phyloP scores from a whole-genome alignment of 73 alveolate genomes.

The Uronychia setigera region DNA sequence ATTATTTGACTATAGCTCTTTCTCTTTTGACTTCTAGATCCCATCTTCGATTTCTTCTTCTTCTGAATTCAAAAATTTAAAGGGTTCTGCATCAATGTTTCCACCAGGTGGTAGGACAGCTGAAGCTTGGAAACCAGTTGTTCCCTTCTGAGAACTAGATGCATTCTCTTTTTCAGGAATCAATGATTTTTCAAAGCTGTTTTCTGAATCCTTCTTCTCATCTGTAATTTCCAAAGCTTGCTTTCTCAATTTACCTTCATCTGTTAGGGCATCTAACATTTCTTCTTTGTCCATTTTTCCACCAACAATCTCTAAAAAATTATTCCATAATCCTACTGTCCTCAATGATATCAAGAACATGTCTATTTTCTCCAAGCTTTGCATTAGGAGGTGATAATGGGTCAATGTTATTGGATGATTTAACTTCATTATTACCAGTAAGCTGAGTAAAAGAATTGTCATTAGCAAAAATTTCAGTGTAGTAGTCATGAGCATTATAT shows the following conservation, averaged over 20 bases:
- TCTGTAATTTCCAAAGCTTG: not conserved
- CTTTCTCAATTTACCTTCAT: not conserved
- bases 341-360: not conserved
- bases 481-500: constrained; percentile 29
- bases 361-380: not conserved
- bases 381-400: not conserved
- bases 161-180: not conserved
- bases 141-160: not conserved
- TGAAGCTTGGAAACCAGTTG: not conserved
- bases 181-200: not conserved
- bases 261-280: not conserved
- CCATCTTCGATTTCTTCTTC: constrained; percentile 9
- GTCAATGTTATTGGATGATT: not conserved
- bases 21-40: not conserved
- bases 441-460: not conserved
- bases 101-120: constrained; percentile 2
- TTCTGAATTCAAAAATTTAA: constrained; percentile 16
- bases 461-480: constrained; percentile 30
- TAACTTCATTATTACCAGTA: not conserved
- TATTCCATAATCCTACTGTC: not conserved
- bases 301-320: not conserved
- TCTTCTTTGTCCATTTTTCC: not conserved
- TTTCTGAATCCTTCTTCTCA: not conserved
- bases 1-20: no score
- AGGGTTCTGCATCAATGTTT: constrained; percentile 54